Evolutionary conservation across 106 monocot genomes (phyloP).

Genomic region (Apostasia ramifera): DNA sequence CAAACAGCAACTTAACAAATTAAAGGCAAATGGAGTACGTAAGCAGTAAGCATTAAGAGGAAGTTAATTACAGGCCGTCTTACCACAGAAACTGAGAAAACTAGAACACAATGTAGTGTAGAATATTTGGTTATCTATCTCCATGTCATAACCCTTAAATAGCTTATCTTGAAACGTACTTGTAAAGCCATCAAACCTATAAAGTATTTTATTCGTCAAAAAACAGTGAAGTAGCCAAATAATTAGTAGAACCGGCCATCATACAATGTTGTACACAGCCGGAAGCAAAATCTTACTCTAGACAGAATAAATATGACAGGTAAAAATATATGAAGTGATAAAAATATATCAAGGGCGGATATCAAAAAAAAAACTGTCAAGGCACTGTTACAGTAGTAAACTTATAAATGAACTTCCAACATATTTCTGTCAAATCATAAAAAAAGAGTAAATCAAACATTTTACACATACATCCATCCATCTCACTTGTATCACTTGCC

Average conservation of each 20-base stretch:
- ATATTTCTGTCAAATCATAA: too few species aligned
- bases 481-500: too few species aligned
- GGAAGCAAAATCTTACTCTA: background rate
- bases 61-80: background rate
- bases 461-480: too few species aligned
- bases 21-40: too few species aligned
- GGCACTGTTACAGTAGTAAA: too few species aligned
- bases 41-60: background rate
- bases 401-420: too few species aligned
- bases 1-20: too few species aligned
- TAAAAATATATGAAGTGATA: too few species aligned
- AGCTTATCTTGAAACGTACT: slow-evolving; percentile 98
- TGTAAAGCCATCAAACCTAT: slow-evolving; percentile 95
- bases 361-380: too few species aligned
- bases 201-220: slow-evolving; percentile 7
- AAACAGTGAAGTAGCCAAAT: background rate
- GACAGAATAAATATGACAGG: too few species aligned
- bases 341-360: too few species aligned
- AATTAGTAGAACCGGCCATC: background rate
- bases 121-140: slow-evolving; percentile 97
- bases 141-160: slow-evolving; percentile 94
- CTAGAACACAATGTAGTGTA: slow-evolving; percentile 92
- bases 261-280: background rate
- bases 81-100: slow-evolving; percentile 76
- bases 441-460: too few species aligned